A percentile compares a stretch with the other conserved stretches of the same genome.
Evolutionary conservation across 169 alveolate genomes (phyloP).

Genomic region (Miamiensis avidus): DNA sequence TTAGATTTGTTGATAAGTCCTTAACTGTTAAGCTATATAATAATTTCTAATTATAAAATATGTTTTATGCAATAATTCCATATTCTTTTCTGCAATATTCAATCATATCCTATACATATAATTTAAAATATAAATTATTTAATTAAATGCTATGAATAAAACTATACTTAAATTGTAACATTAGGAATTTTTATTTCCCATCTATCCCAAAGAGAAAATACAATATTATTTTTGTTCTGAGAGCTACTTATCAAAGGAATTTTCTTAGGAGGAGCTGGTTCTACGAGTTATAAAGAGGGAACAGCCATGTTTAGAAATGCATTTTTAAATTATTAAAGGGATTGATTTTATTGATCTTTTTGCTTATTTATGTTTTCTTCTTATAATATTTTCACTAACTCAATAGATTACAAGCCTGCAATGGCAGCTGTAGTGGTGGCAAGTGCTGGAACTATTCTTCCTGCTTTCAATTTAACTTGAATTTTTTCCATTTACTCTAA

Average conservation of each 20-base stretch:
- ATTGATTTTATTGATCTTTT: too few relatives aligned
- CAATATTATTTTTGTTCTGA: slow-evolving; percentile 55
- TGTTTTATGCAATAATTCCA: background rate
- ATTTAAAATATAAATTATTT: too few relatives aligned
- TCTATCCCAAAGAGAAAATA: slow-evolving; percentile 80
- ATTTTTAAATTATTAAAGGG: slow-evolving; percentile 55
- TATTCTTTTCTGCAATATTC: background rate
- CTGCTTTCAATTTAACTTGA: slow-evolving; percentile 83
- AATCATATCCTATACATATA: background rate
- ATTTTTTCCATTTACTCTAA: slow-evolving; percentile 83
- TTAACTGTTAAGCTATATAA: background rate
- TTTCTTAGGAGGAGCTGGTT: slow-evolving; percentile 79
- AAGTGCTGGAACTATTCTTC: slow-evolving; percentile 87
- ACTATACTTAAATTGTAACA: background rate
- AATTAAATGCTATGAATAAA: too few relatives aligned
- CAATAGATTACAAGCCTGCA: slow-evolving; percentile 81
- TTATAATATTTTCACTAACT: slow-evolving; percentile 59
- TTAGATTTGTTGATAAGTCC: background rate
- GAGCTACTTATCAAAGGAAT: too few relatives aligned
- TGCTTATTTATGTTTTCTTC: slow-evolving; percentile 13
- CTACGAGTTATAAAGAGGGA: slow-evolving; percentile 79
- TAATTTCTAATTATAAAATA: too few relatives aligned
- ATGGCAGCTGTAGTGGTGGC: slow-evolving; percentile 88
- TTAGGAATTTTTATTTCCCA: slow-evolving; percentile 59
- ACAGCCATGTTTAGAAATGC: slow-evolving; percentile 75